Conservation (phyloP, 257 asterid genomes). For the Przewalskia tangutica region DNA sequence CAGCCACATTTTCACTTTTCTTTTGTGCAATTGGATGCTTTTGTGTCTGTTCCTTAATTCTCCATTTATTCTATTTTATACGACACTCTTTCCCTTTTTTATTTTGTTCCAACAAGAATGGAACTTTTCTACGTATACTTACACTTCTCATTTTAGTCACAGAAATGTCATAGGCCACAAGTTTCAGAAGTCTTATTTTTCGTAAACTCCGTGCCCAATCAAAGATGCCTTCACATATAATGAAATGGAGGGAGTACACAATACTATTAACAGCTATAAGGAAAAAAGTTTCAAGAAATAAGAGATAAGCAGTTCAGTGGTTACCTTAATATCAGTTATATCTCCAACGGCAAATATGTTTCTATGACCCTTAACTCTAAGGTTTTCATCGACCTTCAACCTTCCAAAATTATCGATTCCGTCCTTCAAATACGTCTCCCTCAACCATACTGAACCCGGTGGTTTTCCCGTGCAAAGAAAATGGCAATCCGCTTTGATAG, state of each 20-base stretch:
- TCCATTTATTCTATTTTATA: no score
- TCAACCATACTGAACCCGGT: slow-evolving; percentile 53
- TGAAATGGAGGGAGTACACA: not conserved
- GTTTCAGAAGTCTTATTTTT: no score
- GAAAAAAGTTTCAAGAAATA: not conserved
- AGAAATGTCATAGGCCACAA: no score
- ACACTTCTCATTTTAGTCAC: no score
- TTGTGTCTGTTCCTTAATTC: not conserved
- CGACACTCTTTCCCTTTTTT: no score
- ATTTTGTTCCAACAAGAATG: no score
- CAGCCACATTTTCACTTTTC: not conserved
- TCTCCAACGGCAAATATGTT: slow-evolving; percentile 74
- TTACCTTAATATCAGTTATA: slow-evolving; percentile 63
- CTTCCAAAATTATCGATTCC: slow-evolving; percentile 44
- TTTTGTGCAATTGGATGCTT: not conserved
- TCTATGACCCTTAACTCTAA: slow-evolving; percentile 55
- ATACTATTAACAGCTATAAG: not conserved
- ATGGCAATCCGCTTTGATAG: slow-evolving; percentile 43
- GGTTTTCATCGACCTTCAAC: slow-evolving; percentile 63
- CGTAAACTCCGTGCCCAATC: not conserved
- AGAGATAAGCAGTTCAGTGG: not conserved
- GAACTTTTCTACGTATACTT: no score
- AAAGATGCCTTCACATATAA: not conserved
- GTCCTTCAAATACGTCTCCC: slow-evolving; percentile 39
- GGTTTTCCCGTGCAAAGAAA: slow-evolving; percentile 76